Conservation (phyloP, 192 early-diverging fungal species). For the Pecoramyces ruminantium region DNA sequence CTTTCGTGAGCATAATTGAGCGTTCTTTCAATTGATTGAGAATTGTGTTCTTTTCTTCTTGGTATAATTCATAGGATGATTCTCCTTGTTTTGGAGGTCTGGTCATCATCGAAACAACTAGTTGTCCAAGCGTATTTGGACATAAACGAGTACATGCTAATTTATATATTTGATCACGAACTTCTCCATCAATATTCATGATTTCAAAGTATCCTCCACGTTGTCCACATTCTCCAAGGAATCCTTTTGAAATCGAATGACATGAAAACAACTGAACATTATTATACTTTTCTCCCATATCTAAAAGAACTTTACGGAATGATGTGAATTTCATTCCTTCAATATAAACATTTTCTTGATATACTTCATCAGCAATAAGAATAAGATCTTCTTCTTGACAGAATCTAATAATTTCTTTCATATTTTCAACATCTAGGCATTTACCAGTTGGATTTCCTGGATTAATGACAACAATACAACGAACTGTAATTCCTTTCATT, state of each 20-base stretch:
- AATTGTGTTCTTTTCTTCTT: conserved; percentile 50
- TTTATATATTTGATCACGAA: conserved; percentile 84
- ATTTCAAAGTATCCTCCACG: conserved; percentile 95
- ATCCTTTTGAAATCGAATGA: conserved; percentile 93
- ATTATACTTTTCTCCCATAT: conserved; percentile 49
- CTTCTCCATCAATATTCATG: conserved; percentile 49
- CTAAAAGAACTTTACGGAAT: conserved; percentile 8
- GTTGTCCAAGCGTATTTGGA: conserved; percentile 85
- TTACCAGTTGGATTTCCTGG: conserved; percentile 99
- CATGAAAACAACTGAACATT: conserved; percentile 82
- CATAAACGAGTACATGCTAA: conserved; percentile 81
- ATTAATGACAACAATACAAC: conserved; percentile 91
- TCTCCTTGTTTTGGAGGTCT: conserved; percentile 73
- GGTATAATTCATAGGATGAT: conserved; percentile 54
- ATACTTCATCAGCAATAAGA: conserved; percentile 92
- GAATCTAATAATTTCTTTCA: conserved; percentile 76
- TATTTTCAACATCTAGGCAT: conserved; percentile 62
- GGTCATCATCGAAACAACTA: conserved; percentile 87
- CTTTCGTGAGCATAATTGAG: conserved; percentile 46
- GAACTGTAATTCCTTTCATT: conserved; percentile 61
- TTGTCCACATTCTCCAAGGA: conserved; percentile 95
- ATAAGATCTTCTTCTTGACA: conserved; percentile 67
- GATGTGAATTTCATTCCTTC: conserved; percentile 6
- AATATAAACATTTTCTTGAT: conserved; percentile 93
- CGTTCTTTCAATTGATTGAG: conserved; percentile 53